Conservation (phyloP, 140 eudicot species). For the Anethum foeniculum region DNA sequence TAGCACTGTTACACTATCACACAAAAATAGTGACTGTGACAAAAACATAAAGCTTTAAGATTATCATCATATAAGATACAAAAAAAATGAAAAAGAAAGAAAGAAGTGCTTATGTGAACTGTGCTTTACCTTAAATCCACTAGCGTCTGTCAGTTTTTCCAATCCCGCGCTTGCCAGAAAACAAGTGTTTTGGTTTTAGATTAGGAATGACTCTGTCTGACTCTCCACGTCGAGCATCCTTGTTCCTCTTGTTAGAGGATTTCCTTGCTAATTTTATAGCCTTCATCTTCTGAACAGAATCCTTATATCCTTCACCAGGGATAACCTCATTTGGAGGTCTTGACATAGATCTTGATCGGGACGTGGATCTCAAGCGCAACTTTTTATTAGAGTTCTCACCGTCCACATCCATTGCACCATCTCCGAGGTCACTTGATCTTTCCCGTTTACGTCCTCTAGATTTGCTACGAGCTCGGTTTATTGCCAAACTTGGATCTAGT, state of each 20-base stretch:
- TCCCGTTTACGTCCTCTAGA: slow-evolving; percentile 93
- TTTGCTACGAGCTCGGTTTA: slow-evolving; percentile 63
- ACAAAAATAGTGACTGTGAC: not conserved
- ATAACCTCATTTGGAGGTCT: slow-evolving; percentile 60
- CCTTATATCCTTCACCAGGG: slow-evolving; percentile 84
- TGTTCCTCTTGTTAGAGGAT: slow-evolving; percentile 61
- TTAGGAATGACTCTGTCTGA: slow-evolving; percentile 78
- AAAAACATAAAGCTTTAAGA: not conserved
- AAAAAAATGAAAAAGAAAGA: not conserved
- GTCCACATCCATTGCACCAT: slow-evolving; percentile 66
- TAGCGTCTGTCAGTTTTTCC: slow-evolving; percentile 82
- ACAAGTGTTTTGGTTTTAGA: slow-evolving; percentile 73
- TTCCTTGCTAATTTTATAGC: slow-evolving; percentile 53
- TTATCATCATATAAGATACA: not conserved
- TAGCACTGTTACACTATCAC: not conserved
- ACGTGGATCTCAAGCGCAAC: slow-evolving; percentile 48
- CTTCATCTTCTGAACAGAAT: slow-evolving; percentile 58
- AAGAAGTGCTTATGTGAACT: not conserved
- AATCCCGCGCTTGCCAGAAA: slow-evolving; percentile 62
- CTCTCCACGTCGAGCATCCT: slow-evolving; percentile 73
- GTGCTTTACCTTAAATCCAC: slow-evolving; percentile 3
- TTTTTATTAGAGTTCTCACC: slow-evolving; percentile 53
- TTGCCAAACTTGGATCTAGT: slow-evolving; percentile 67
- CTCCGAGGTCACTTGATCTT: slow-evolving; percentile 40
- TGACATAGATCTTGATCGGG: slow-evolving; percentile 57